Percentiles rank a stretch among this genome's conserved stretches.
phyloP scores from a whole-genome alignment of 2,329 filamentous ascomycete genomes.

The Colletotrichum neosansevieriae region DNA sequence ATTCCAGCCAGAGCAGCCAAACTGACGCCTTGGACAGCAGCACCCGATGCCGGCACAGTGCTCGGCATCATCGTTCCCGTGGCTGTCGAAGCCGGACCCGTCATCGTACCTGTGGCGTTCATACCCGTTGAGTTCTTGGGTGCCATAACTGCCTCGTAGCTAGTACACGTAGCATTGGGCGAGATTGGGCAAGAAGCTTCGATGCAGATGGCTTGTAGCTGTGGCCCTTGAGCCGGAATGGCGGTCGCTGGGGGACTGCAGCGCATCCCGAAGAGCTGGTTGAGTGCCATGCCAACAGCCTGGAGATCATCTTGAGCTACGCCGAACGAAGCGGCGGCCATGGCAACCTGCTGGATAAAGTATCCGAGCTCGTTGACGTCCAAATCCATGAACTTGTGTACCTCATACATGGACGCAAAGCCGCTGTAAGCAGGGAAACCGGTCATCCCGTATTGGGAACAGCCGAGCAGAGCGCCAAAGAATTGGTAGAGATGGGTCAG shows the following conservation, averaged over 20 bases:
- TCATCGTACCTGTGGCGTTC: constrained; percentile 20
- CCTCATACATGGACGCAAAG: constrained; percentile 60
- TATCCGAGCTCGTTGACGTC: constrained; percentile 64
- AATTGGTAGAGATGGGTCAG: constrained; percentile 72
- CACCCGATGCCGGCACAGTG: constrained; percentile 21
- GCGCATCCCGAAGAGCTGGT: constrained; percentile 61
- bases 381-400: constrained; percentile 72
- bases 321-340: constrained; percentile 69
- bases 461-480: constrained; percentile 70
- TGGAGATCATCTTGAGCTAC: constrained; percentile 65
- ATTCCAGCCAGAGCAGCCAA: constrained; percentile 1
- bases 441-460: constrained; percentile 61
- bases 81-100: background rate
- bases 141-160: constrained; percentile 52
- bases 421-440: constrained; percentile 64
- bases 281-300: constrained; percentile 62
- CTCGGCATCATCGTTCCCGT: constrained; percentile 10
- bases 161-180: constrained; percentile 57
- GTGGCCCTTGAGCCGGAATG: constrained; percentile 57
- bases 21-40: constrained; percentile 1
- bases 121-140: constrained; percentile 34
- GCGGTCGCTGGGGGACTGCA: constrained; percentile 61
- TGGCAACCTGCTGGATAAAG: constrained; percentile 70
- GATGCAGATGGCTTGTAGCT: constrained; percentile 69
- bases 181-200: constrained; percentile 62